A percentile compares a stretch with the other conserved stretches of the same genome.
These are phyloP conservation scores for Pistacia vera DNA, from an alignment of 345 rosid genomes.

Conservation along the genomic window DNA sequence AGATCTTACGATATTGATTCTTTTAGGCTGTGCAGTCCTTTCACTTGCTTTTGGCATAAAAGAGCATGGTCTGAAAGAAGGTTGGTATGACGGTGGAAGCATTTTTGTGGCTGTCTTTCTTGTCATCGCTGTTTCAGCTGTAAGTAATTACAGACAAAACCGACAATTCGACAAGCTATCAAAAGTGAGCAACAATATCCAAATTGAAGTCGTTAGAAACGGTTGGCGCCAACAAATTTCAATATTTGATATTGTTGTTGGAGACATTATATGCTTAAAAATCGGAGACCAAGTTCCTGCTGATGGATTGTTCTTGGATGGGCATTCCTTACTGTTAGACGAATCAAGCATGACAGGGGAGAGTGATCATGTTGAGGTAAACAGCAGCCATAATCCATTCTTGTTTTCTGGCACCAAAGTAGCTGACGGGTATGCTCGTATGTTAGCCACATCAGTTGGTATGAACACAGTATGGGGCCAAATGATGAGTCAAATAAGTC, in stretches of 20 bases:
- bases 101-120: constrained; percentile 58
- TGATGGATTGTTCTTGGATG: constrained; percentile 56
- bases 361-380: constrained; percentile 32
- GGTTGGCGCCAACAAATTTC: too few species aligned
- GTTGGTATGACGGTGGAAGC: constrained; percentile 84
- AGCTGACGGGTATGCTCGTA: constrained; percentile 54
- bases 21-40: constrained; percentile 43
- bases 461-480: constrained; percentile 77
- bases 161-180: constrained; percentile 44
- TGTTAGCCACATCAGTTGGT: constrained; percentile 73
- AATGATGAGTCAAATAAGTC: constrained; percentile 67
- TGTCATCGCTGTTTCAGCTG: constrained; percentile 52
- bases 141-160: constrained; percentile 52
- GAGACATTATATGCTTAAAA: constrained; percentile 56
- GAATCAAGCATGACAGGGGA: constrained; percentile 76
- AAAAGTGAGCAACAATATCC: too few species aligned
- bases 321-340: constrained; percentile 51
- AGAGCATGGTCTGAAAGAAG: constrained; percentile 57
- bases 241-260: constrained; percentile 64
- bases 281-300: constrained; percentile 74
- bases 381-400: constrained; percentile 41
- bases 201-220: too few species aligned
- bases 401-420: constrained; percentile 62
- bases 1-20: constrained; percentile 10
- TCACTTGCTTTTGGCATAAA: constrained; percentile 68